Percentiles rank a stretch among this genome's conserved stretches.
Evolutionary conservation across 768 basidiomycete genomes (phyloP).

Genomic region (Pleurotus eryngii): DNA sequence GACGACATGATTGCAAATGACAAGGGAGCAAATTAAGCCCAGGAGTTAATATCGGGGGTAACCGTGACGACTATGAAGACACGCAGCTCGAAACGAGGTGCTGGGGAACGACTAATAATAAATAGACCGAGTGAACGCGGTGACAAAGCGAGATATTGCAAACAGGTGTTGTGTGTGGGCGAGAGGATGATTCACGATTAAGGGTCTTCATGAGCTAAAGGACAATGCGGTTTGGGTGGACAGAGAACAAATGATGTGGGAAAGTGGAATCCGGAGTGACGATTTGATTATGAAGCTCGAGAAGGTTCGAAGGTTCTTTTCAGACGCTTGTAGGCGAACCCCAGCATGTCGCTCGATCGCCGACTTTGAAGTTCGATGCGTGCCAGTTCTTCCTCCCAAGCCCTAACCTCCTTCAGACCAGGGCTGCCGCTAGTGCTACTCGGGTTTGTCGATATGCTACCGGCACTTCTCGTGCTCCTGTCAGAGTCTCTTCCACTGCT

Average conservation of each 20-base stretch:
- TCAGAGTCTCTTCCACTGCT: conserved; percentile 33
- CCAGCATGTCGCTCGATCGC: conserved; percentile 41
- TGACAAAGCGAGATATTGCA: background rate
- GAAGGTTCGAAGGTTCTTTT: conserved; percentile 8
- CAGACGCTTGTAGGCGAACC: conserved; percentile 35
- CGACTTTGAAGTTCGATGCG: conserved; percentile 65
- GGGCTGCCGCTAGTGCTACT: conserved; percentile 22
- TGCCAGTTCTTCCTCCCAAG: conserved; percentile 79
- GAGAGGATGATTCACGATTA: conserved; percentile 1
- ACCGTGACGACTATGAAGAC: background rate
- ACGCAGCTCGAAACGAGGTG: background rate
- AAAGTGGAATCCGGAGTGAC: background rate
- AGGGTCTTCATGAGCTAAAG: background rate
- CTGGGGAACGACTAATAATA: background rate
- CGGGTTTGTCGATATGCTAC: conserved; percentile 11
- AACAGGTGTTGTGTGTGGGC: background rate
- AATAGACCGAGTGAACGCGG: background rate
- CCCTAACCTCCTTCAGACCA: conserved; percentile 37
- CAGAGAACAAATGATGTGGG: background rate
- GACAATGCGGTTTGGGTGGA: background rate
- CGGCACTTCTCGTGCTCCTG: conserved; percentile 20
- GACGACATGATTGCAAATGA: background rate
- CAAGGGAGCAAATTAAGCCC: background rate
- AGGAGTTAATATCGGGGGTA: background rate
- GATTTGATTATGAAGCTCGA: background rate